Conservation (phyloP, 805 yeast species). For the Pichia ethanolica region DNA sequence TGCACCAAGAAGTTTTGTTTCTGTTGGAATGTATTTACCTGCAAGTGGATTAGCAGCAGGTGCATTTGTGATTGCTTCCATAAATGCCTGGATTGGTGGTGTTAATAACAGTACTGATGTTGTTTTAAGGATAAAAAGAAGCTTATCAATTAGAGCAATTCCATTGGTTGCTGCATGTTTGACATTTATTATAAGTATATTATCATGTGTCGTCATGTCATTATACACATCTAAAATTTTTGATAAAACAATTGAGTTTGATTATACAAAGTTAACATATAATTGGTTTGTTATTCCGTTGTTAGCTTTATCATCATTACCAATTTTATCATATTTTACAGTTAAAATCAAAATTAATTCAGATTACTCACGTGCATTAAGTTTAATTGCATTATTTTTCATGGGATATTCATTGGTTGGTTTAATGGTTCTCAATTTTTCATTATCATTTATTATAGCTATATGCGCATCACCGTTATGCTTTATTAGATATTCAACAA, state of each 20-base stretch:
- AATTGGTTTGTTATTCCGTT: constrained; percentile 14
- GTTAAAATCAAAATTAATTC: constrained; percentile 8
- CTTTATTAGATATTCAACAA: constrained; percentile 37
- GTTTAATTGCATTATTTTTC: constrained; percentile 37
- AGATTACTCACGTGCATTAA: constrained; percentile 20
- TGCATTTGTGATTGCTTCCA: constrained; percentile 61
- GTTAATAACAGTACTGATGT: constrained; percentile 21
- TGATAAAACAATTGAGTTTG: neutral
- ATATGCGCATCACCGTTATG: constrained; percentile 69
- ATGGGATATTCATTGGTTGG: constrained; percentile 66
- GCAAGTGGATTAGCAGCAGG: constrained; percentile 68
- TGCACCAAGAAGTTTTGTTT: constrained; percentile 73
- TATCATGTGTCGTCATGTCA: neutral
- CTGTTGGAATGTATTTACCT: constrained; percentile 90
- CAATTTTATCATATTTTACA: constrained; percentile 1
- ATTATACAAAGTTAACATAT: constrained; percentile 5
- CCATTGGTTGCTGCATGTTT: constrained; percentile 26
- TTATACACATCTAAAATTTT: constrained; percentile 8
- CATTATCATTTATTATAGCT: constrained; percentile 70
- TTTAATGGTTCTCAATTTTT: constrained; percentile 72
- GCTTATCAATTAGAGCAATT: constrained; percentile 17
- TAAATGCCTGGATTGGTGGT: constrained; percentile 46
- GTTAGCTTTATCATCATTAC: constrained; percentile 6
- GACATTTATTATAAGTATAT: constrained; percentile 16
- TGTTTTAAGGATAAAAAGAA: neutral